A percentile compares a stretch with the other conserved stretches of the same genome.
These are phyloP conservation scores for Termitomyces sp. DNA, from an alignment of 768 basidiomycete species.

Conservation along the genomic window DNA sequence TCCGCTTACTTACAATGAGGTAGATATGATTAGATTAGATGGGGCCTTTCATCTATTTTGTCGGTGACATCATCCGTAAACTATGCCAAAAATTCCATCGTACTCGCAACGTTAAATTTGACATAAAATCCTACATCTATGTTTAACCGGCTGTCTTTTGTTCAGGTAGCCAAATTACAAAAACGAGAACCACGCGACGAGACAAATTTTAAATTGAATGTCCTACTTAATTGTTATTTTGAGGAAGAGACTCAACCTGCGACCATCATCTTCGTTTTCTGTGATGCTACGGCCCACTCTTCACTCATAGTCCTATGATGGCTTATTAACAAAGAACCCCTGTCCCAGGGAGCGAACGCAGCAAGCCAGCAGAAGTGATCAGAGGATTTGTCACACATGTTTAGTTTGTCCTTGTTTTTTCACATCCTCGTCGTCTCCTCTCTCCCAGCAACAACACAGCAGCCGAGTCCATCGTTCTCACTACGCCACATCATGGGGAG, in stretches of 20 bases:
- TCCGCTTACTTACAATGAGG: not conserved
- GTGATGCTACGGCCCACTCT: too few relatives aligned
- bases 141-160: too few relatives aligned
- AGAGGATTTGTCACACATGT: slow-evolving; percentile 5
- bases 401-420: slow-evolving; percentile 10
- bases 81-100: not conserved
- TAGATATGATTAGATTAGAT: not conserved
- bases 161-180: not conserved
- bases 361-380: not conserved
- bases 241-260: not conserved
- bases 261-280: not conserved
- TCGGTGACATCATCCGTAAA: not conserved
- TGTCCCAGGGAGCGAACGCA: not conserved
- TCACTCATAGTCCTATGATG: not conserved
- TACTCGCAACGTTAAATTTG: too few relatives aligned
- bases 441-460: not conserved
- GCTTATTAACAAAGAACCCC: too few relatives aligned
- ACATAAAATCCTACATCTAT: too few relatives aligned
- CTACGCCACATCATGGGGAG: slow-evolving; percentile 9
- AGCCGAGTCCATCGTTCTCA: not conserved
- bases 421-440: slow-evolving; percentile 3
- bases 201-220: not conserved
- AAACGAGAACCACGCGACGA: not conserved
- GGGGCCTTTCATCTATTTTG: not conserved
- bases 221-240: not conserved